Evolutionary conservation across 2,329 filamentous ascomycete species (phyloP), one percentile per base, ranked within the genome.

Genomic region (Sclerotinia glacialis): DNA sequence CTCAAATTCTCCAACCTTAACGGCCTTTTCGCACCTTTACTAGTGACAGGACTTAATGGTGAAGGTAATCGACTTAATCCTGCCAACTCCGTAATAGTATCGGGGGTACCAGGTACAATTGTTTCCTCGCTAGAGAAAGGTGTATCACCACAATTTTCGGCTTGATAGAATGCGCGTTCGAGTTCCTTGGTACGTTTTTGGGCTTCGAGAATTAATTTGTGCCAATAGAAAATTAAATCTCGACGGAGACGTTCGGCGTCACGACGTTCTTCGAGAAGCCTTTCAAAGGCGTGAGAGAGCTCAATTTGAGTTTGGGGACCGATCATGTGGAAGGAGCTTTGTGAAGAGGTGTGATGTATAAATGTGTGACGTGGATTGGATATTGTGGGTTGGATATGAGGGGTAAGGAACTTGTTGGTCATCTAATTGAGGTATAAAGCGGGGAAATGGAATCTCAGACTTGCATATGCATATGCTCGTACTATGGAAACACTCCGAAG

Each of bases 271-370:
- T 65, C 42, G 44, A 65, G 63, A 23, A 65, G 28, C 9, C 47
- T 65, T 46, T 65, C 63, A 37, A 65, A 65, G n/a, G 63, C 63
- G n/a, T 46, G 54, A 3, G 63, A 65, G 26, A 65, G 52, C 31
- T 59, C 63, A 4, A 59, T 49, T 65, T 65, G 63, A 1, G 31
- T 37, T 18, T 23, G 53, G 11, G 42, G 31, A 8, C 28, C n/a
- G 44, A 23, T 31, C 52, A 65, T 65, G 40, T 65, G 62, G 52
- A 40, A 59, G 28, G 23, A 37, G 18, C 16, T 12, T 47, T 12
- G 37, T 3, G 4, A 34, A 42, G 21, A 37, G 23, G 23, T 40
- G 28, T 5, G 11, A 23, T 3, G 23, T 53, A n/a, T 9, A 62
- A 31, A 40, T 63, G 34, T 26, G 21, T 21, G 26, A 34, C 28